phyloP scores from a whole-genome alignment of 768 basidiomycete species.

The Russula emetica region DNA sequence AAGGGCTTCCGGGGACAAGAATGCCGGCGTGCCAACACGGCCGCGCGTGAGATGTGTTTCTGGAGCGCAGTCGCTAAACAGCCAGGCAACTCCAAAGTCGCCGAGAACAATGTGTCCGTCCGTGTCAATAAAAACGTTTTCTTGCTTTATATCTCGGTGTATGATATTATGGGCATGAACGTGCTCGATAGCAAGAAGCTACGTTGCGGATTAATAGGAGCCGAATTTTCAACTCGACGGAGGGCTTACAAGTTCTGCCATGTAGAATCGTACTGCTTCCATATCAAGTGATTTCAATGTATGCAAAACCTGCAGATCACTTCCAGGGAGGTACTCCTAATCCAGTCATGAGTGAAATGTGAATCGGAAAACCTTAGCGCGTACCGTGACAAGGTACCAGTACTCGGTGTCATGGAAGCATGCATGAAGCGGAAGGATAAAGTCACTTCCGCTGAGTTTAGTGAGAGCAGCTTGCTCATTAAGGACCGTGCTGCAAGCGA shows the following conservation, averaged over 20 bases:
- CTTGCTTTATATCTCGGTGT: conserved; percentile 99
- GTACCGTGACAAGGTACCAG: conserved; percentile 18
- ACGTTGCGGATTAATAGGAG: background rate
- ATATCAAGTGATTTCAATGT: background rate
- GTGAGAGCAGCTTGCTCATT: conserved; percentile 13
- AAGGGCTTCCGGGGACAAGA: conserved; percentile 24
- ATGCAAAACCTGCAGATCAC: conserved; percentile 15
- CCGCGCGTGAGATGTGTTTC: background rate
- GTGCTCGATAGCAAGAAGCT: conserved; percentile 26
- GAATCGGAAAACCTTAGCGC: background rate
- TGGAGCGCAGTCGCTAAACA: conserved; percentile 70
- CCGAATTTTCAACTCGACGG: background rate
- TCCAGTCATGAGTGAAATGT: background rate
- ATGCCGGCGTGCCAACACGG: conserved; percentile 20
- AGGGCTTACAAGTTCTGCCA: conserved; percentile 23
- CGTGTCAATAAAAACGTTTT: conserved; percentile 86
- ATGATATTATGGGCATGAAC: conserved; percentile 97
- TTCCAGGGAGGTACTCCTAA: conserved; percentile 23
- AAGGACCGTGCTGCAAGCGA: conserved; percentile 3
- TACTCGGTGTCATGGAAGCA: conserved; percentile 23
- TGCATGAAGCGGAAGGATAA: conserved; percentile 19
- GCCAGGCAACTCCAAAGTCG: conserved; percentile 96
- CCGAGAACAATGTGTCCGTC: conserved; percentile 87
- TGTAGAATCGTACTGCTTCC: conserved; percentile 19
- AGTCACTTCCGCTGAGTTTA: conserved; percentile 14